These are phyloP conservation scores for Globisporangium uncinulatum DNA, from an alignment of 352 stramenopile species.

Conservation along the genomic window DNA sequence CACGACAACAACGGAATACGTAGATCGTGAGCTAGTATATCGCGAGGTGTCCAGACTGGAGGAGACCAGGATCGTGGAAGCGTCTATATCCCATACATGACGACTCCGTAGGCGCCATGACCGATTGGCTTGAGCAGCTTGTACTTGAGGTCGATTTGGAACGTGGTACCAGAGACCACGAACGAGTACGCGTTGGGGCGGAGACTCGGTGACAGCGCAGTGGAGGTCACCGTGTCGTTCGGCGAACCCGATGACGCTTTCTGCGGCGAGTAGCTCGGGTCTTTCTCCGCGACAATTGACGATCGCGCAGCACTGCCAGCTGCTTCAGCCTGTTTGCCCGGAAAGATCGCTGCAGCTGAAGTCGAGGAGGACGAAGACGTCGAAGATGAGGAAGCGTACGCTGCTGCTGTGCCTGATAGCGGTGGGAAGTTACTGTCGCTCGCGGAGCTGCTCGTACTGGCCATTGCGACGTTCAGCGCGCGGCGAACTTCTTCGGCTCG, in stretches of 20 bases:
- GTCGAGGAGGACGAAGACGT: slow-evolving; percentile 1
- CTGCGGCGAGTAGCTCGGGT: slow-evolving; percentile 2
- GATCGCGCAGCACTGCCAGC: not conserved
- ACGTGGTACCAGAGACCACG: slow-evolving; percentile 82
- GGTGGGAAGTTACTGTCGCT: slow-evolving; percentile 4
- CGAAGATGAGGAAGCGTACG: not conserved
- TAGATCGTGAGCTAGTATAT: not conserved
- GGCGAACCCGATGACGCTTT: slow-evolving; percentile 1
- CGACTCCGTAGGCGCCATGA: slow-evolving; percentile 92
- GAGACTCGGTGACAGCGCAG: slow-evolving; percentile 12
- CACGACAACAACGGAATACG: not conserved
- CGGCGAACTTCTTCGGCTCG: not conserved
- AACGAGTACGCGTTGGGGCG: slow-evolving; percentile 72
- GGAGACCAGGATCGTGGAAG: not conserved
- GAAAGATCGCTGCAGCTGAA: slow-evolving; percentile 1
- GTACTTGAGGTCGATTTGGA: slow-evolving; percentile 92
- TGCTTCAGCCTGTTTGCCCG: slow-evolving; percentile 11
- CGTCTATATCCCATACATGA: slow-evolving; percentile 68
- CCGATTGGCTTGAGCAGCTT: slow-evolving; percentile 94
- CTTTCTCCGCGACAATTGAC: slow-evolving; percentile 1
- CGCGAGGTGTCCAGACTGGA: not conserved
- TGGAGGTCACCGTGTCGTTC: not conserved
- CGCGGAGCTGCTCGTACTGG: not conserved
- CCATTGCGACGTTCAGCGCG: not conserved
- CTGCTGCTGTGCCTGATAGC: not conserved